Percentiles rank a stretch among this genome's conserved stretches.
Conservation (phyloP, 352 stramenopile species). For the Globisporangium spinosum region DNA sequence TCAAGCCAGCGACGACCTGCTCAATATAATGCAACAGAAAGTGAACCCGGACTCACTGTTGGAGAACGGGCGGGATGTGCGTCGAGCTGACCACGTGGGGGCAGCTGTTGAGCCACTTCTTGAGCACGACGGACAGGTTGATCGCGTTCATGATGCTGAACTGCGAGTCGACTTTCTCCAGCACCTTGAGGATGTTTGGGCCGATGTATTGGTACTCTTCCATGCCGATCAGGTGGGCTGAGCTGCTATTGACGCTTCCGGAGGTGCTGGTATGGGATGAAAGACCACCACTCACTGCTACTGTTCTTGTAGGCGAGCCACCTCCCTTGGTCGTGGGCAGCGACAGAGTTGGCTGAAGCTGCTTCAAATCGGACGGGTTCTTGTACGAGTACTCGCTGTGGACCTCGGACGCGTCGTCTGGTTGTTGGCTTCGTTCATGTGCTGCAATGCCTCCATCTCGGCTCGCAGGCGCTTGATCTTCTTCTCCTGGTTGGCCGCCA, state of each 20-base stretch:
- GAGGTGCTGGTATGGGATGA: neutral
- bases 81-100: conserved; percentile 56
- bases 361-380: conserved; percentile 11
- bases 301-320: neutral
- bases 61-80: conserved; percentile 36
- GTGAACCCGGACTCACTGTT: conserved; percentile 18
- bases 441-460: conserved; percentile 72
- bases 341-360: conserved; percentile 10
- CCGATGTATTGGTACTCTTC: conserved; percentile 72
- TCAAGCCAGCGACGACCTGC: conserved; percentile 46
- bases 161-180: conserved; percentile 82
- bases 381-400: conserved; percentile 20
- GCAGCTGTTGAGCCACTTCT: conserved; percentile 75
- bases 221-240: conserved; percentile 32
- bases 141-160: conserved; percentile 85
- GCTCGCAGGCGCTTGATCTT: conserved; percentile 62
- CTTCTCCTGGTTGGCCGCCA: conserved; percentile 56
- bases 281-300: conserved; percentile 1
- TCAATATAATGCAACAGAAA: conserved; percentile 16
- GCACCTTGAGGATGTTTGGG: conserved; percentile 73
- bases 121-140: conserved; percentile 52
- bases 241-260: conserved; percentile 11
- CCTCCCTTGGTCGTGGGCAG: neutral
- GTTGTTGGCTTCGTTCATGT: conserved; percentile 54
- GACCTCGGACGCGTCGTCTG: conserved; percentile 26